Percentiles rank a stretch among this genome's conserved stretches.
Conservation (phyloP, 1,284 basidiomycete genomes). For the Mycena citricolor region DNA sequence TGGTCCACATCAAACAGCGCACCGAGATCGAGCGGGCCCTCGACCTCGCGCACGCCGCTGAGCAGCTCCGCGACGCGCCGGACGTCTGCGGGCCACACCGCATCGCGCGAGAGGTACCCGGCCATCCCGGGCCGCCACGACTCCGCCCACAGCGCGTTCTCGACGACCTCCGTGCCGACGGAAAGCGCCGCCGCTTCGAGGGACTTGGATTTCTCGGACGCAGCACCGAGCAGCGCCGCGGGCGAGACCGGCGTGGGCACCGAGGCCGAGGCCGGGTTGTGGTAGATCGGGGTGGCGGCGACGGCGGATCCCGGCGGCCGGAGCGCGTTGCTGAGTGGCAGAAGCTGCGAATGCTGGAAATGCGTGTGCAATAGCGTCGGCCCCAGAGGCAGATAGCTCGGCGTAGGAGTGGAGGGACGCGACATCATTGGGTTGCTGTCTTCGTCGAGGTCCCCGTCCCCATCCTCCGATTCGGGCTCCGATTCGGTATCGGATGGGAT, state of each 20-base stretch:
- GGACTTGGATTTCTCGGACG: conserved; percentile 60
- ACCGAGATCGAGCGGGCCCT: conserved; percentile 34
- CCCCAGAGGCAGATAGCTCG: conserved; percentile 66
- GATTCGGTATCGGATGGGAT: conserved; percentile 33
- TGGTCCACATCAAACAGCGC: conserved; percentile 36
- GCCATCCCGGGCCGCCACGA: conserved; percentile 55
- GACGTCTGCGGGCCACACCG: conserved; percentile 59
- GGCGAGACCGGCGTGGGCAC: conserved; percentile 79
- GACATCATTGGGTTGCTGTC: conserved; percentile 36
- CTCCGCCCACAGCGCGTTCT: conserved; percentile 65
- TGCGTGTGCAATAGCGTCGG: conserved; percentile 62
- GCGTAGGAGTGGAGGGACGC: conserved; percentile 66
- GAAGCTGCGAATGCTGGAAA: conserved; percentile 60
- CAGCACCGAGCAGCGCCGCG: conserved; percentile 59
- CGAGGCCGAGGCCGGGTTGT: conserved; percentile 45
- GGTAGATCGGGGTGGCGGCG: conserved; percentile 39
- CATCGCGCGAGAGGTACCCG: conserved; percentile 26
- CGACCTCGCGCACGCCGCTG: conserved; percentile 29
- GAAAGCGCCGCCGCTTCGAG: conserved; percentile 63
- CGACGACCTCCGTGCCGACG: conserved; percentile 64
- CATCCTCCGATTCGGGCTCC: conserved; percentile 33
- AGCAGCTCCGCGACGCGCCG: conserved; percentile 40
- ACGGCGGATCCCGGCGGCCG: conserved; percentile 53
- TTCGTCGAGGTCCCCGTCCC: conserved; percentile 34
- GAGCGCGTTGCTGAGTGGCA: conserved; percentile 57